These are phyloP conservation scores for Akanthomyces muscarius DNA, from an alignment of 2,329 filamentous ascomycete species.

Conservation along the genomic window DNA sequence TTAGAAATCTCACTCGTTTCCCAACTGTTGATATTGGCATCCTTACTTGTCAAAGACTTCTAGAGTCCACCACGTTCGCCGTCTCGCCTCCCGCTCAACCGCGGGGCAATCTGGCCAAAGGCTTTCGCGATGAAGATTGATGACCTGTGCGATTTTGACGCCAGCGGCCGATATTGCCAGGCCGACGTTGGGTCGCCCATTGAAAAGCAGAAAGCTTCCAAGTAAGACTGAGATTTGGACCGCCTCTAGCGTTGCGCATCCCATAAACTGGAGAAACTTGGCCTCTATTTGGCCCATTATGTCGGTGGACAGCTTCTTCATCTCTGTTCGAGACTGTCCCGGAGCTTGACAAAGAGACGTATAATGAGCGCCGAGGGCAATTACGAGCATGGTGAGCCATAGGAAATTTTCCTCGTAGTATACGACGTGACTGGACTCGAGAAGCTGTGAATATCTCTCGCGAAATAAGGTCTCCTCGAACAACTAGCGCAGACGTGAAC, in stretches of 20 bases:
- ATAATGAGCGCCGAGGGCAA: constrained; percentile 16
- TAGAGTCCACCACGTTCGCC: constrained; percentile 16
- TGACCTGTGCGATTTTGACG: constrained; percentile 18
- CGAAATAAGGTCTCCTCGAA: constrained; percentile 14
- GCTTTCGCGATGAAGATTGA: constrained; percentile 14
- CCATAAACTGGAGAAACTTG: constrained; percentile 9
- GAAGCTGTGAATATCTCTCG: background rate
- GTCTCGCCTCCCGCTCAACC: constrained; percentile 3
- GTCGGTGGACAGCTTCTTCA: constrained; percentile 8
- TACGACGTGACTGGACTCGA: background rate
- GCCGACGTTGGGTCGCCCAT: constrained; percentile 13
- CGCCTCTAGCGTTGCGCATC: constrained; percentile 13
- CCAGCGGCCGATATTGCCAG: constrained; percentile 16
- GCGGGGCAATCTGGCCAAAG: constrained; percentile 8
- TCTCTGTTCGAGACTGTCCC: background rate
- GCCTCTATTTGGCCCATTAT: constrained; percentile 6
- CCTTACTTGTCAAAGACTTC: constrained; percentile 17
- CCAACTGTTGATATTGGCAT: no score
- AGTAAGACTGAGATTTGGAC: constrained; percentile 16
- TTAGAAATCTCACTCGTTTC: background rate
- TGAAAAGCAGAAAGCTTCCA: constrained; percentile 16
- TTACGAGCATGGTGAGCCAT: constrained; percentile 13
- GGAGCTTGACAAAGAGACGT: background rate
- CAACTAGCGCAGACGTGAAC: background rate
- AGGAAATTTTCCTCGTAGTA: constrained; percentile 16